Base-by-base conservation (phyloP, 352 stramenopile species). In the Bremia lactucae region DNA sequence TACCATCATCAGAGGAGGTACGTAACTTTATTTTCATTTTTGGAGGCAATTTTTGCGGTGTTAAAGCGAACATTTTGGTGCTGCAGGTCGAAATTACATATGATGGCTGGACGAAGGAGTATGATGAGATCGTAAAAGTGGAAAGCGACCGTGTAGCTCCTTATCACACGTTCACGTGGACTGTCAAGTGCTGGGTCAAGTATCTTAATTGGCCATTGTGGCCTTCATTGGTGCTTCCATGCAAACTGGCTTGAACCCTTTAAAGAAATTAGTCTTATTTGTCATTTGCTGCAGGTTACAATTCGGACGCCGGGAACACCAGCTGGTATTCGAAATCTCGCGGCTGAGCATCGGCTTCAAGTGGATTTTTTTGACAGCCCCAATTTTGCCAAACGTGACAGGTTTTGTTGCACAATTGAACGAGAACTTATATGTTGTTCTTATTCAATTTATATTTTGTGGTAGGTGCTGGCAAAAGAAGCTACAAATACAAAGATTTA, bases 181-280 rank as follows among this genome's bases (percentile, higher is more conserved):
- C 57, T 6, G 73, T 87, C 49, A 87, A 87, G 46, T 83, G 73
- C 44, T 89, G 77, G 77, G 72, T 76, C 35, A 85, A 82, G 42
- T 89, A 84, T 49, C 58, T 71, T 11, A 89, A 89, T 38, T 89
- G 72, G 72, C 77, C 73, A 1, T 55, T 67, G 34, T 89, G 77
- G 77, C 73, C 77, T 2, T 75, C 72, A 3, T 15, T 89, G 20
- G 76, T 89, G 36, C 2, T 20, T 6, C 11, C 28, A 15, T 33
- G 28, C 13, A 29, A 22, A 14, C 20, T 31, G 15, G 22, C 31
- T 11, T 7, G 1, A 19, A 42, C 10, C n/a, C 1, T 8, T 18
- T 35, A 15, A 14, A 16, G 13, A 34, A 19, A 45, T 18, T 31
- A 6, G 37, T 36, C 2, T 35, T 16, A n/a, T n/a, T n/a, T n/a